Percentiles rank a stretch among this genome's conserved stretches.
phyloP scores from a whole-genome alignment of 345 rosid genomes.

The Citrus australasica region DNA sequence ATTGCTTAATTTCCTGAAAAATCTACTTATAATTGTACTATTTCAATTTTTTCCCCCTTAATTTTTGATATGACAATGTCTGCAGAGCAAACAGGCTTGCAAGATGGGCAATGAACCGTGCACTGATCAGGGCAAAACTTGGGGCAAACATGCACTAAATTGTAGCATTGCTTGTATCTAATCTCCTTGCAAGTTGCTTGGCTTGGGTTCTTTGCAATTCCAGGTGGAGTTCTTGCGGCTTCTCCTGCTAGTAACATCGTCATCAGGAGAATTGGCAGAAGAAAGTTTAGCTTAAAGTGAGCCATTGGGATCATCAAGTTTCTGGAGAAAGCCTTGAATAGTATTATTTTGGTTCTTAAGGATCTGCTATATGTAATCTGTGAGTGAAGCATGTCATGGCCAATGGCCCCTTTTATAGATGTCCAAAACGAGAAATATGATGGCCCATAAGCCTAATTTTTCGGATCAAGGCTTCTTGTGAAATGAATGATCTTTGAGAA shows the following conservation, averaged over 20 bases:
- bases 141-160: conserved; percentile 50
- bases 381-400: neutral
- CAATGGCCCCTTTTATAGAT: conserved; percentile 17
- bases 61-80: neutral
- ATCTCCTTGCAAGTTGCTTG: conserved; percentile 36
- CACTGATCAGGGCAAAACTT: conserved; percentile 50
- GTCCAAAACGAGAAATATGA: neutral
- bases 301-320: conserved; percentile 12
- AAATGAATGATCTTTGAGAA: neutral
- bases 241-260: conserved; percentile 25
- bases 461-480: neutral
- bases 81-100: conserved; percentile 43
- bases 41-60: neutral
- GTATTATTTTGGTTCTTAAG: neutral
- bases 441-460: neutral
- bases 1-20: conserved; percentile 1
- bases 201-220: conserved; percentile 55
- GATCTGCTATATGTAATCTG: neutral
- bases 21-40: neutral
- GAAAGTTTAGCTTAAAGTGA: conserved; percentile 6
- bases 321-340: no score
- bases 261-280: conserved; percentile 30
- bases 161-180: conserved; percentile 47
- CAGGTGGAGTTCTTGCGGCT: conserved; percentile 41
- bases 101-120: conserved; percentile 46